Evolutionary conservation across 495 filamentous ascomycete species (phyloP), one percentile per base, ranked within the genome.

Genomic region (Lepidopterella palustris): DNA sequence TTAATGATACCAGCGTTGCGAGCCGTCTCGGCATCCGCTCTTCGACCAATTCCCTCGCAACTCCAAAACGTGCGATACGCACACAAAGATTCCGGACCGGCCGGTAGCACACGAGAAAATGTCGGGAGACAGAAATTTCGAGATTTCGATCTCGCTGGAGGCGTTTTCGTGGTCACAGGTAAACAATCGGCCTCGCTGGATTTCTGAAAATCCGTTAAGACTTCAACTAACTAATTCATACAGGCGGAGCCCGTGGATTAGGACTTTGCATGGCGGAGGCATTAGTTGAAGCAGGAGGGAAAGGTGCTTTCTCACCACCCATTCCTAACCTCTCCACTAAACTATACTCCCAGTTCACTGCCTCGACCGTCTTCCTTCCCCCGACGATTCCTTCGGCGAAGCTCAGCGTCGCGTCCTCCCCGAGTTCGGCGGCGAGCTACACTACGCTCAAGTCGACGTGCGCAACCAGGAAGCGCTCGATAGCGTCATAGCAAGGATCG

Each of bases 231-330:
- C 27, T 6, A 5, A 32, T 32, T 25, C 24, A 4, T 24, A 9
- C 45, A 68, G 65, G 65, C 26, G 57, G 59, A 35, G 69, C 57
- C 3, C 67, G 60, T 8, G 64, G 64, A 15, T 32, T 89, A 3
- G 86, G 87, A 8, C 72, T 90, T 5, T 77, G 79, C 3, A 79
- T 88, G 70, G 82, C 83, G 1, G 85, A 88, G 65, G 86, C 83
- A 8, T 72, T 88, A n/a, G 78, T 84, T 47, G 85, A 88, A 65
- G 84, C 86, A 13, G 85, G 86, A 9, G 85, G 81, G 1, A 81
- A 80, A 66, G 83, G 84, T 86, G 75, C 9, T 4, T 39, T 28
- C 21, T 54, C 18, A n/a, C 3, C 26, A 28, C 25, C 8, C 3
- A 47, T n/a, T 21, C 15, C 3, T 11, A 21, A 18, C 5, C 4